A percentile compares a stretch with the other conserved stretches of the same genome.
Conservation (phyloP, 257 asterid genomes). For the Solanum sejunctum region DNA sequence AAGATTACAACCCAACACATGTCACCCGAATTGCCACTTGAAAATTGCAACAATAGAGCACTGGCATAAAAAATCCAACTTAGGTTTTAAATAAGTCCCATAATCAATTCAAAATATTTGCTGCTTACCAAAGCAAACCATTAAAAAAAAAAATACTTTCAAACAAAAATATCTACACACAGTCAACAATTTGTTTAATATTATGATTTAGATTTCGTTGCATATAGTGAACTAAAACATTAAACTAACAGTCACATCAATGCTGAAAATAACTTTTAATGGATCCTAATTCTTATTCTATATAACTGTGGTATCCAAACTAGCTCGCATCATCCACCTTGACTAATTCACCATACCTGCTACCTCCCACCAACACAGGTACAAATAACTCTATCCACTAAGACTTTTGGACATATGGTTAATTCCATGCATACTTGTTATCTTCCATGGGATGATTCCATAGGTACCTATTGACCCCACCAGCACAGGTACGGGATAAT, state of each 20-base stretch:
- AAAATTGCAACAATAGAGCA: background rate
- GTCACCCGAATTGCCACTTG: background rate
- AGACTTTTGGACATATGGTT: background rate
- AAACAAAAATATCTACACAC: background rate
- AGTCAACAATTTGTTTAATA: background rate
- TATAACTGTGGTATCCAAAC: background rate
- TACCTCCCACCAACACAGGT: background rate
- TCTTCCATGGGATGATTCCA: background rate
- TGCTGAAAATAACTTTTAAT: background rate
- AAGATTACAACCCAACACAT: background rate
- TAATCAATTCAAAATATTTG: background rate
- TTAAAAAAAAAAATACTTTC: background rate
- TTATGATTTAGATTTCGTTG: background rate
- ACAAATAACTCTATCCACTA: background rate
- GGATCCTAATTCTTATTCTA: background rate
- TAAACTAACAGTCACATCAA: background rate
- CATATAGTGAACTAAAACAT: background rate
- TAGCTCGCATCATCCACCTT: background rate
- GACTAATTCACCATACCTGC: background rate
- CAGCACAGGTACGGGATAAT: background rate
- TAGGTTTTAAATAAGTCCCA: background rate
- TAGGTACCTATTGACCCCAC: background rate
- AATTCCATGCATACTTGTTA: background rate
- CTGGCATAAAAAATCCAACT: background rate
- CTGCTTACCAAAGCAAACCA: background rate